Evolutionary conservation across 2,329 filamentous ascomycete genomes (phyloP).

Genomic region (Cladophialophora exuberans): DNA sequence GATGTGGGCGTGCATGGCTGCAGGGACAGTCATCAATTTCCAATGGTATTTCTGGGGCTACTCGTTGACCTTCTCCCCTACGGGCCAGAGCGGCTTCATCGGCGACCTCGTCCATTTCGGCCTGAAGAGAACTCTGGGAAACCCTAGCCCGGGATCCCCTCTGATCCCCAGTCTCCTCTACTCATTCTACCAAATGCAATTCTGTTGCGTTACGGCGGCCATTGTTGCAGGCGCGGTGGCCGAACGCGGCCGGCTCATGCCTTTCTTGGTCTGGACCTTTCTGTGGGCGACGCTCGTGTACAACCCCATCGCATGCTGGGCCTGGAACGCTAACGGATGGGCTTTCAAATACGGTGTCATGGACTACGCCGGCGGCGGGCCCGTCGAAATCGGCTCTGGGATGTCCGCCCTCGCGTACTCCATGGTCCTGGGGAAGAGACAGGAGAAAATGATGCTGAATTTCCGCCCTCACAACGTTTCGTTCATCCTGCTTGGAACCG

Average conservation of each 20-base stretch:
- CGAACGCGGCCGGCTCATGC: constrained; percentile 89
- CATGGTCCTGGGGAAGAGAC: constrained; percentile 89
- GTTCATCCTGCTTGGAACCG: constrained; percentile 90
- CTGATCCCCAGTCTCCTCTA: constrained; percentile 89
- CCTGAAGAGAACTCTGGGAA: constrained; percentile 78
- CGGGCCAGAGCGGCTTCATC: constrained; percentile 85
- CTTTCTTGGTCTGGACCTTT: constrained; percentile 93
- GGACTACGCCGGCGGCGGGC: constrained; percentile 94
- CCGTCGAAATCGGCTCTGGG: constrained; percentile 95
- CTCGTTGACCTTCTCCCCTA: constrained; percentile 85
- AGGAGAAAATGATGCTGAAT: constrained; percentile 99
- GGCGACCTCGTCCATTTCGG: constrained; percentile 89
- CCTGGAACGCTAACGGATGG: constrained; percentile 95
- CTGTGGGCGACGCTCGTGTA: constrained; percentile 97
- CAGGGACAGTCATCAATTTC: constrained; percentile 86
- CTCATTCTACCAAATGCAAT: constrained; percentile 98
- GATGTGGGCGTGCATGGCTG: constrained; percentile 97
- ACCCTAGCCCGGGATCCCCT: constrained; percentile 84
- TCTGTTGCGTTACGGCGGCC: constrained; percentile 88
- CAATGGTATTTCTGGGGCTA: constrained; percentile 99
- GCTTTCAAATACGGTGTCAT: constrained; percentile 86
- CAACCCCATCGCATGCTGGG: constrained; percentile 95
- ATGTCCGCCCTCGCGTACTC: constrained; percentile 93
- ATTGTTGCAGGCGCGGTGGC: constrained; percentile 91
- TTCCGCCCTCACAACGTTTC: constrained; percentile 99